A percentile compares a stretch with the other conserved stretches of the same genome.
phyloP scores from a whole-genome alignment of 2,329 filamentous ascomycete genomes.

The Epichloe aotearoae region DNA sequence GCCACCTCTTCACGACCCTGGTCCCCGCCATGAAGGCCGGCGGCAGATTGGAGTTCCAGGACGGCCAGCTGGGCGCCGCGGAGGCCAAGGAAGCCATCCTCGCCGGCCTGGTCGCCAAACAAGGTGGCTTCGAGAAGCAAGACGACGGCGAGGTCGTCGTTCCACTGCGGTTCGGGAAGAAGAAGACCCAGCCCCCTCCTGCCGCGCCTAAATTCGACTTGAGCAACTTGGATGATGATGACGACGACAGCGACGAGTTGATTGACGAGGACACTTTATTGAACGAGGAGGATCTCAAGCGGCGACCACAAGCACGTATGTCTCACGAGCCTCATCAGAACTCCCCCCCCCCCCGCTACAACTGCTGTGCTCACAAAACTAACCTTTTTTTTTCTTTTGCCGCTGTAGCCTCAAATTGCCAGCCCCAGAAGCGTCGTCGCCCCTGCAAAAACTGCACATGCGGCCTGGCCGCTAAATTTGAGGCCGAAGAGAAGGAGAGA shows the following conservation, averaged over 20 bases:
- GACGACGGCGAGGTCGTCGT: constrained; percentile 47
- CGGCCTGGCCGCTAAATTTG: constrained; percentile 72
- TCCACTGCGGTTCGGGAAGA: constrained; percentile 30
- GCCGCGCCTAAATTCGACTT: constrained; percentile 36
- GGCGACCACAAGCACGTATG: constrained; percentile 70
- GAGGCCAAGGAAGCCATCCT: constrained; percentile 68
- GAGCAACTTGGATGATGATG: constrained; percentile 41
- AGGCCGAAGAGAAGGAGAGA: constrained; percentile 69
- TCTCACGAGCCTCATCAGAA: constrained; percentile 16
- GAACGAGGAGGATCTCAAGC: constrained; percentile 69
- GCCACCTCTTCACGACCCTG: constrained; percentile 55
- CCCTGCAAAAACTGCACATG: constrained; percentile 98
- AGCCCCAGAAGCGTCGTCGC: constrained; percentile 78
- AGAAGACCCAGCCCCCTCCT: constrained; percentile 17
- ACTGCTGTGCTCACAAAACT: neutral
- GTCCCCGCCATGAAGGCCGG: constrained; percentile 58
- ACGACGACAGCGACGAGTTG: constrained; percentile 55
- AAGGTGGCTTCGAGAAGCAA: constrained; percentile 60
- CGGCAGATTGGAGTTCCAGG: constrained; percentile 55
- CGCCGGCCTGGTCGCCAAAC: constrained; percentile 57
- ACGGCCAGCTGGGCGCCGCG: constrained; percentile 39
- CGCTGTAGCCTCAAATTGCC: constrained; percentile 61
- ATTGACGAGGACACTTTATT: constrained; percentile 86
- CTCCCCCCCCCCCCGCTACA: neutral
- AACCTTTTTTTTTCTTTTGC: neutral